Conservation (phyloP, 345 rosid genomes). For the Arabidopsis thaliana region TAIR10.1 NC_003074.8:1785001-1785500, state of each 20-base stretch:
- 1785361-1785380: constrained; percentile 28
- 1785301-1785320: constrained; percentile 39
- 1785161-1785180: constrained; percentile 5
- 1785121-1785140: background rate
- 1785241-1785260: constrained; percentile 58
- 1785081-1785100: constrained; percentile 47
- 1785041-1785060: constrained; percentile 71
- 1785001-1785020: constrained; percentile 62
- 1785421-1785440: constrained; percentile 30
- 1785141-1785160: background rate
- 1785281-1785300: constrained; percentile 56
- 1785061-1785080: constrained; percentile 88
- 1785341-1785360: constrained; percentile 32
- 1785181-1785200: background rate
- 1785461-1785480: constrained; percentile 40
- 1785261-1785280: constrained; percentile 50
- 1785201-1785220: constrained; percentile 55
- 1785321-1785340: constrained; percentile 47
- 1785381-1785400: background rate
- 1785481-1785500: constrained; percentile 35
- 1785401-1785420: constrained; percentile 22
- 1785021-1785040: constrained; percentile 61
- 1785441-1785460: constrained; percentile 20
- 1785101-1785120: constrained; percentile 7
- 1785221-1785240: constrained; percentile 72